Evolutionary conservation across 371 early-diverging fungal genomes (phyloP).

Genomic region (Polyrhizophydium stewartii): DNA sequence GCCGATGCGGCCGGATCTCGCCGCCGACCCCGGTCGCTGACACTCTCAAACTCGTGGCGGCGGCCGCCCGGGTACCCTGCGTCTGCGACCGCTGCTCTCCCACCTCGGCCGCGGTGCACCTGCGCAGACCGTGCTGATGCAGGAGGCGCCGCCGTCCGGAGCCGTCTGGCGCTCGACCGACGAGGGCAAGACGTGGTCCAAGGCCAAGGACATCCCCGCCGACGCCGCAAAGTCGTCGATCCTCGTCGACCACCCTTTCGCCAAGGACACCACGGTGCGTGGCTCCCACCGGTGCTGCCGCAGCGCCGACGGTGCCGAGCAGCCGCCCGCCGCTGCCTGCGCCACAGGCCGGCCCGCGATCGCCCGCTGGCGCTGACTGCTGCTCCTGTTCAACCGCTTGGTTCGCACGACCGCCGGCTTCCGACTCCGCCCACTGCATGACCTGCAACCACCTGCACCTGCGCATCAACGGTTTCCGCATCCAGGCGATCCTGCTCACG

Average conservation of each 20-base stretch:
- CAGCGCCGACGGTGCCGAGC: background rate
- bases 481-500: conserved; percentile 64
- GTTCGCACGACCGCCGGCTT: too few relatives aligned
- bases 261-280: conserved; percentile 45
- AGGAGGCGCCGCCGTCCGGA: conserved; percentile 30
- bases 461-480: too few relatives aligned
- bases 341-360: background rate
- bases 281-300: background rate
- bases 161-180: conserved; percentile 63
- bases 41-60: background rate
- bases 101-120: too few relatives aligned
- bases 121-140: conserved; percentile 1
- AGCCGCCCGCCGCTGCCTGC: background rate
- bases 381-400: too few relatives aligned
- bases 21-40: background rate
- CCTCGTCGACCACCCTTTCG: conserved; percentile 58
- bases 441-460: too few relatives aligned
- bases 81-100: background rate
- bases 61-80: too few relatives aligned
- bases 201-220: conserved; percentile 17
- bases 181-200: conserved; percentile 63
- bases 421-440: too few relatives aligned
- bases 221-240: conserved; percentile 27
- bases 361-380: background rate
- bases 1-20: background rate